Base-by-base conservation (phyloP, 805 yeast species). In the Kuraishia piskuri region DNA sequence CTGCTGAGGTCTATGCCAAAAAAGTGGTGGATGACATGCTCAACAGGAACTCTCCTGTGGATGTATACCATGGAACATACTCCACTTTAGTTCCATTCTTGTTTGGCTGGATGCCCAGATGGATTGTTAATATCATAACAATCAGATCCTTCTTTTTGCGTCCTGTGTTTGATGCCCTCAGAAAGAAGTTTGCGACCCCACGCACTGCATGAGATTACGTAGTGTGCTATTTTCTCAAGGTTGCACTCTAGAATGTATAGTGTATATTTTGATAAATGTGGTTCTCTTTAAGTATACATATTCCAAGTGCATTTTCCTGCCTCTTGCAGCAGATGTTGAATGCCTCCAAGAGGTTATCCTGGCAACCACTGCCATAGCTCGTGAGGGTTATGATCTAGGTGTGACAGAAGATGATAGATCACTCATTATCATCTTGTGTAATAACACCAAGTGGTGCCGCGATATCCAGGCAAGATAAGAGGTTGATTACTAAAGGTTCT, bases 51-150 rank as follows among this genome's bases (percentile, higher is more conserved):
- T 74, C 69, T 52, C 73, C 72, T 0, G 74, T 84, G 47, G 79
- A 83, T 61, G 68, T 77, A 17, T 83, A 82, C 62, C 69, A 86
- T 52, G 92, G 92, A 6, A 59, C 69, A 0, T 64, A 66, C 64
- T 77, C 50, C 14, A 21, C 26, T 6, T 19, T 24, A 9, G 20
- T 46, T 22, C 31, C 36, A 6, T 23, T 37, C 22, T 25, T 36
- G 26, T 10, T 25, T 22, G 10, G 10, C 17, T 26, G 25, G 44
- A 17, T 48, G 6, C 53, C 53, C 10, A 47, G 22, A 12, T 48
- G 48, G 31, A 17, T 51, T 5, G 22, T 46, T n/a, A 49, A 44
- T n/a, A 20, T 45, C 17, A 31, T 31, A 14, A 31, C 17, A 10
- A 31, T 12, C n/a, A 31, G 22, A 46, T 17, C 14, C n/a, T 50